These are phyloP conservation scores for Cochlearia excelsa DNA, from an alignment of 345 rosid species.

Conservation along the genomic window DNA sequence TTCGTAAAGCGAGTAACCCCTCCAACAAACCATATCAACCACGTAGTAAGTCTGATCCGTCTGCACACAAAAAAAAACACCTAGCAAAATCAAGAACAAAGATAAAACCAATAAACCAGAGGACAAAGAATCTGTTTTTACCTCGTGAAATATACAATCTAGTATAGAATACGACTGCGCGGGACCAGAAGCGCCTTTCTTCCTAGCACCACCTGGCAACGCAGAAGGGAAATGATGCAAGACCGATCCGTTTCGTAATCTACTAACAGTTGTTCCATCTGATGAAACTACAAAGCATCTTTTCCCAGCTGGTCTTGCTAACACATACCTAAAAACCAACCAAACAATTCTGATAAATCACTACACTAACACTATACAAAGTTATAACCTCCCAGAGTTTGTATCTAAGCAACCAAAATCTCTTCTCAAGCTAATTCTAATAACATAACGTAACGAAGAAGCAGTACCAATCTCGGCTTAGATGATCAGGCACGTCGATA, in stretches of 20 bases:
- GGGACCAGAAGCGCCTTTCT: constrained; percentile 59
- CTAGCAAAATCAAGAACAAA: constrained; percentile 1
- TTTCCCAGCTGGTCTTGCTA: constrained; percentile 85
- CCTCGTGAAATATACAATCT: constrained; percentile 97
- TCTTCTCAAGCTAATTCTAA: background rate
- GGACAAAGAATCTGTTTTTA: constrained; percentile 20
- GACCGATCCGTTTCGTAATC: constrained; percentile 66
- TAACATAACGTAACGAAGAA: background rate
- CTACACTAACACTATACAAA: too few species aligned
- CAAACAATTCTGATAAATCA: too few species aligned
- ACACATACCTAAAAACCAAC: constrained; percentile 54
- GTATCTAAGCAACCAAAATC: background rate
- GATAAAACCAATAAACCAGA: background rate
- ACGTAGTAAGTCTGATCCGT: constrained; percentile 84
- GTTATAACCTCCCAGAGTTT: background rate
- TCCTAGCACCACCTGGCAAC: constrained; percentile 74
- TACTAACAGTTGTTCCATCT: constrained; percentile 74
- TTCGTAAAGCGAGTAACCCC: constrained; percentile 83
- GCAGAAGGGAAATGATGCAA: constrained; percentile 85
- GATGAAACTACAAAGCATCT: constrained; percentile 86
- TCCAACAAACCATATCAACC: constrained; percentile 92
- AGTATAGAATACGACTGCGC: constrained; percentile 75
- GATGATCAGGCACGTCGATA: constrained; percentile 82
- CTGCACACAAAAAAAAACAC: constrained; percentile 39
- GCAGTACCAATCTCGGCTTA: constrained; percentile 65